phyloP scores from a whole-genome alignment of 148 eudicot genomes.

The Cornus kousa region DNA sequence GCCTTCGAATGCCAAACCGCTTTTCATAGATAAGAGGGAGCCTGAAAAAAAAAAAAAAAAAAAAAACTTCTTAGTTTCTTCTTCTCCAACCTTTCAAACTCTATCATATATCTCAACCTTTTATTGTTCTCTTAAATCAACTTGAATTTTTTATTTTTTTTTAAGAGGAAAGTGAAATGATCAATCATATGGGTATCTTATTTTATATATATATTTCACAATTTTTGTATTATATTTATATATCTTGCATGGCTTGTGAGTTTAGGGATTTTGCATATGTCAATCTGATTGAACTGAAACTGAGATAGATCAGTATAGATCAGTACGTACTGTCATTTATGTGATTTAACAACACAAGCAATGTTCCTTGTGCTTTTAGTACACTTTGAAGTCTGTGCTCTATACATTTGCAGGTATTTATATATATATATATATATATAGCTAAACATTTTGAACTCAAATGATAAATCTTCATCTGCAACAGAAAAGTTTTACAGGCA shows the following conservation, averaged over 20 bases:
- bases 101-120: neutral
- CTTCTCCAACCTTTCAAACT: no score
- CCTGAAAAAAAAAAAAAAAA: no score
- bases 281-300: slow-evolving; percentile 10
- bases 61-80: no score
- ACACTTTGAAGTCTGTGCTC: slow-evolving; percentile 58
- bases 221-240: neutral
- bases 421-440: neutral
- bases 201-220: no score
- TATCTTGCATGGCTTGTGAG: slow-evolving; percentile 37
- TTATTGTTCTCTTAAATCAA: no score
- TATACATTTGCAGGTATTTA: slow-evolving; percentile 12
- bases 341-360: slow-evolving; percentile 51
- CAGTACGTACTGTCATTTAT: slow-evolving; percentile 16
- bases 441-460: slow-evolving; percentile 23
- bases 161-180: no score
- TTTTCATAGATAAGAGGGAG: no score
- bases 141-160: no score
- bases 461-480: slow-evolving; percentile 7
- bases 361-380: slow-evolving; percentile 56
- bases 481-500: neutral
- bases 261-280: slow-evolving; percentile 10
- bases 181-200: no score
- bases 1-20: no score
- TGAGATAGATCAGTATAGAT: neutral